Evolutionary conservation across 2,329 filamentous ascomycete species (phyloP), one percentile per base, ranked within the genome.

Genomic region (Pseudomassariella vexata): DNA sequence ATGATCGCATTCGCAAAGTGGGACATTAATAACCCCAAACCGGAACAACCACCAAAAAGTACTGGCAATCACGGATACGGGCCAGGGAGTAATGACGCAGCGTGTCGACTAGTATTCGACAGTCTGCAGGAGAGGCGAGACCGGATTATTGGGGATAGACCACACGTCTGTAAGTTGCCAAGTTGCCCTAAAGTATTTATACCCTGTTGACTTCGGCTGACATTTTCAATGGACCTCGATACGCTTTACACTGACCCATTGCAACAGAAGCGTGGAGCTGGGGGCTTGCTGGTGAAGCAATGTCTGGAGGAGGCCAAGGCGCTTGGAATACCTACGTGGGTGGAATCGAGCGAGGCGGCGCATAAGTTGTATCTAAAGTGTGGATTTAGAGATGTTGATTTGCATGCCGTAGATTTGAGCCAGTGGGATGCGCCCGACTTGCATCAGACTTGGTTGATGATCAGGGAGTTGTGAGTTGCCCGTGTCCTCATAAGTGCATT

Each of bases 231-330:
- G 62, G 63, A 61, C 38, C 48, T 65, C 9, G 46, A 55, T 8
- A 39, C 52, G 19, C 48, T 66, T 4, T 50, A 51, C n/a, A 62
- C 61, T n/a, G 53, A 62, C 33, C 63, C 63, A 0, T 49, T 59
- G 10, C 57, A 63, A 28, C 56, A 62, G 29, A 39, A 54, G 6
- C 56, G 59, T n/a, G 62, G 60, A 2, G 61, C 61, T 2, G 62
- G 52, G 3, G 45, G 47, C 6, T 49, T 61, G 46, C 45, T 66
- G 20, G 41, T 63, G n/a, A 45, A 50, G 34, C 59, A 53, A 50
- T 56, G 56, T 0, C 42, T 60, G 9, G 56, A 62, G 22, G 45
- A 61, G 17, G 56, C 59, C 2, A 52, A 55, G 34, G 45, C 40
- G 15, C 47, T 53, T 14, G 49, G 52, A 5, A 32, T 63, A 8